Base-by-base conservation (phyloP, 805 yeast genomes). In the Millerago galiae region DNA sequence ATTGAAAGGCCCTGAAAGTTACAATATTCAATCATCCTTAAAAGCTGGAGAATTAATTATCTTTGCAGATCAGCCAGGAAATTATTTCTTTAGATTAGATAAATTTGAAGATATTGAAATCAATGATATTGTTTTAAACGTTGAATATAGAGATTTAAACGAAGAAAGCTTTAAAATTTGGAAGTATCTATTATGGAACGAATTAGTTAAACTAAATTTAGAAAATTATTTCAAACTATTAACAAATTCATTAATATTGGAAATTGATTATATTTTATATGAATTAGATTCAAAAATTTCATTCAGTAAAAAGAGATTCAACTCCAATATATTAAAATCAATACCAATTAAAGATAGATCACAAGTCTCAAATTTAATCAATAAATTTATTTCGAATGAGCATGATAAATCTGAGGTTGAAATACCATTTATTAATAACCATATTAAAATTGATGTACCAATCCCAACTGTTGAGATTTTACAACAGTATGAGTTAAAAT, bases 41-140 rank as follows among this genome's bases (percentile, higher is more conserved):
- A 47, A 47, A 34, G 46, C 65, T 0, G 51, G 52, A 1, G 55
- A 66, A 9, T 35, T 75, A 8, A 61, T 83, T 16, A 81, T 85
- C 0, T 77, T 74, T 54, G 75, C 75, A 7, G 89, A 81, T n/a
- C 90, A 84, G 47, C 83, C 88, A 0, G 77, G 79, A 0, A 72
- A 77, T 3, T 74, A 71, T 37, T 77, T 82, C 44, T 86, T 75
- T 61, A 67, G 71, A 41, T 68, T 84, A n/a, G 55, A 61, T 30
- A 55, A 55, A 24, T 42, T 37, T 36, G 56, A 42, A 32, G 41
- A 55, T 5, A 48, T 61, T 11, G 46, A 43, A 1, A 40, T 54
- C 6, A 47, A 61, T 30, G 52, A 61, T 11, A 61, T 79, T 39
- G 62, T 62, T 11, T 58, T 81, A 39, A 52, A 48, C 2, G 66